Base-by-base conservation (phyloP, 768 basidiomycete species). In the Tylopilus felleus region DNA sequence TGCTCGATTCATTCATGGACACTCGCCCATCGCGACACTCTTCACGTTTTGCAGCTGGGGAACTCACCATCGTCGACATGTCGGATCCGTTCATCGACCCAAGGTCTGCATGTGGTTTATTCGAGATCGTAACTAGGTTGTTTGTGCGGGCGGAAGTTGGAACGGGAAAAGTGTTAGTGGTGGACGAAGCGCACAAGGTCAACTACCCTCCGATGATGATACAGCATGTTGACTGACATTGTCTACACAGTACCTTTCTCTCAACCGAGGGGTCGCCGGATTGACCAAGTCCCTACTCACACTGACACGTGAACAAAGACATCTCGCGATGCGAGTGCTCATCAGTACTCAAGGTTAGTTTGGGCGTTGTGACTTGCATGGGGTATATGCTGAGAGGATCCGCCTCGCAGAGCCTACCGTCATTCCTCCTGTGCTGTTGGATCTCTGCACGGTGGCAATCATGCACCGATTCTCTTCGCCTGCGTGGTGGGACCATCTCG, bases 151-250 rank as follows among this genome's bases (percentile, higher is more conserved):
- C 80, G 1, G 70, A 80, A 1, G 74, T 84, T 7, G 73, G 67
- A 5, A 81, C 81, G 0, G 85, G 85, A 5, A 86, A 86, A 53
- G 79, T 85, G 1, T 72, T 86, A 6, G 77, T 87, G 0, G 81
- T 88, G 1, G 85, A 88, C 44, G 86, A 88, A 55, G 86, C 86
- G 0, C 86, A 88, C 59, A 87, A 87, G 63, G 86, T 82, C 49
- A 21, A 46, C n/a, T 19, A 8, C 7, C 38, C 36, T 35, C n/a
- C 31, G 17, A n/a, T n/a, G 8, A 19, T 21, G 10, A n/a, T 9
- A 9, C 31, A 27, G 21, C 28, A 12, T 41, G 17, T 21, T 10
- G 41, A 4, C 40, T 50, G 25, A 39, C 36, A 22, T 23, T 17
- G 29, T 5, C 29, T 33, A 2, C 13, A 55, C 19, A 86, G 84